Evolutionary conservation across 768 basidiomycete species (phyloP).

Genomic region (Leccinellum rugosiceps): DNA sequence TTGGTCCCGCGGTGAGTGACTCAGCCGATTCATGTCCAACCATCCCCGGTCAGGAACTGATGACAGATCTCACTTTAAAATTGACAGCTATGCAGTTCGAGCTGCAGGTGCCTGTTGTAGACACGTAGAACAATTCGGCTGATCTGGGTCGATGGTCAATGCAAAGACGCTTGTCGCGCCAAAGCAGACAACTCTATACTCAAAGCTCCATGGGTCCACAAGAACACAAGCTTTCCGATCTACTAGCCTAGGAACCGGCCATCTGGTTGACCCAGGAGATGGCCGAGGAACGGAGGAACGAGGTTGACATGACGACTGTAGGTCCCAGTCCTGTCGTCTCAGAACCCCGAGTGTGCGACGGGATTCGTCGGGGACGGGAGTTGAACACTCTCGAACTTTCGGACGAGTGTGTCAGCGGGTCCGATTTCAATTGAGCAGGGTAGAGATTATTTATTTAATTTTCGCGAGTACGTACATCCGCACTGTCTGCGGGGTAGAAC

Average conservation of each 20-base stretch:
- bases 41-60: background rate
- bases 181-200: background rate
- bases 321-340: background rate
- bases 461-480: constrained; percentile 10
- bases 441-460: background rate
- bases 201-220: background rate
- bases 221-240: background rate
- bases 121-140: background rate
- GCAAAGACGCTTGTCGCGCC: background rate
- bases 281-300: background rate
- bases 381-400: background rate
- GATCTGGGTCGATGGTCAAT: background rate
- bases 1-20: background rate
- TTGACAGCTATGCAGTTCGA: background rate
- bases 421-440: too few species aligned
- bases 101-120: background rate
- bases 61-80: background rate
- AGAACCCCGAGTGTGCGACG: background rate
- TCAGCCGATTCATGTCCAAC: background rate
- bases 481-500: constrained; percentile 5
- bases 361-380: background rate
- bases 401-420: background rate
- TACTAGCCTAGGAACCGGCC: background rate
- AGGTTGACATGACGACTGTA: background rate
- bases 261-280: background rate